Evolutionary conservation across 2,329 filamentous ascomycete species (phyloP), one percentile per base, ranked within the genome.

Genomic region (Aureobasidium uvarum): DNA sequence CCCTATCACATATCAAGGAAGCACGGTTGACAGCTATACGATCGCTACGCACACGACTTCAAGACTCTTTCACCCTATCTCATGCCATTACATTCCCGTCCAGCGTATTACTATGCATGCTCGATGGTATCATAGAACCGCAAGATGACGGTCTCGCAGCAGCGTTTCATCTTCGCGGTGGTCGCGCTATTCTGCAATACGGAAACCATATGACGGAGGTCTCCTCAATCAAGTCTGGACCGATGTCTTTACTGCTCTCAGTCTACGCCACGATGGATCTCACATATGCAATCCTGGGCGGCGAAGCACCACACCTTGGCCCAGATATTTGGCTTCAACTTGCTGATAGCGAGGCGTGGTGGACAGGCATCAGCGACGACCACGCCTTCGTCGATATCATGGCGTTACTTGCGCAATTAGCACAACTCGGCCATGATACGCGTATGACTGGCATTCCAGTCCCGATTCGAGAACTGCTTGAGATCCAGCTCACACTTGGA

Each of bases 341-440:
- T 8, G 55, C 41, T 7, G 55, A 46, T 5, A 36, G 55, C 28
- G 55, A 59, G 28, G 39, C 55, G 3, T 59, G 55, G 55, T 59
- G 55, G 55, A 33, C 55, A 23, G 55, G 41, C 41, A 59, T 59
- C 55, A 23, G 43, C 6, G 55, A 59, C 10, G 41, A 59, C 5
- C 55, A 59, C 10, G 55, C 55, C n/a, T 59, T 59, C 7, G 41
- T 59, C 28, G 55, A 59, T 14, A 59, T 59, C 18, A 45, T 59
- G 55, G 55, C 55, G 18, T n/a, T 59, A 11, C 41, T 59, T n/a
- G 55, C 55, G 7, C 55, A 59, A 36, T 41, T 46, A 25, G 55
- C 55, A 8, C 55, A 46, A 59, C 55, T 59, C 25, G 55, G 55
- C 7, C 55, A 59, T 25, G 23, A 46, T 10, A 25, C 41, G 8